Conservation (phyloP, 495 filamentous ascomycete species). For the Talaromyces adpressus region DNA sequence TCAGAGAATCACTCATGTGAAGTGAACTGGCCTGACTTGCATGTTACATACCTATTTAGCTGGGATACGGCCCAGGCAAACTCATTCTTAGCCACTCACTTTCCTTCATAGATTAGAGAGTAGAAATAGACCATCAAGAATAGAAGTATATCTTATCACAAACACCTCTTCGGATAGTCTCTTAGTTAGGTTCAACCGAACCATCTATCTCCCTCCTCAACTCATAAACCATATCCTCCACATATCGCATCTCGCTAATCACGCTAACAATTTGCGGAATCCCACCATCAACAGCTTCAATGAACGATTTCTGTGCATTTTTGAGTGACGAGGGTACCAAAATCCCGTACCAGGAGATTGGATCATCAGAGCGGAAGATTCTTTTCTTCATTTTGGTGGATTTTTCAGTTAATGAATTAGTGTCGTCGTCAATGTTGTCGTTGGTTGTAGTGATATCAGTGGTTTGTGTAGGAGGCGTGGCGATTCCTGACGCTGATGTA, state of each 20-base stretch:
- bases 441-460: conserved; percentile 60
- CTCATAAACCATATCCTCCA: conserved; percentile 61
- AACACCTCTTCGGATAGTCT: neutral
- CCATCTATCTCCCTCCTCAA: conserved; percentile 26
- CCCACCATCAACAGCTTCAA: conserved; percentile 23
- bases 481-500: neutral
- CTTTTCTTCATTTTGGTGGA: conserved; percentile 19
- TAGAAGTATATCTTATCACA: neutral
- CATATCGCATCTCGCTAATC: conserved; percentile 58
- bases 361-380: conserved; percentile 38
- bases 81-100: conserved; percentile 2
- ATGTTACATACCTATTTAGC: conserved; percentile 3
- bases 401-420: conserved; percentile 52
- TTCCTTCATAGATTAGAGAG: neutral
- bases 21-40: neutral
- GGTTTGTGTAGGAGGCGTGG: conserved; percentile 11
- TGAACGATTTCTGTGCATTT: conserved; percentile 48
- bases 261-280: conserved; percentile 39
- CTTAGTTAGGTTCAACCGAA: neutral
- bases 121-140: neutral
- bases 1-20: neutral
- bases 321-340: conserved; percentile 54
- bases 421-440: conserved; percentile 42
- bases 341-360: conserved; percentile 65
- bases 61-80: neutral